Base-by-base conservation (phyloP, 208 protist species). In the Leptomonas seymouri region DNA sequence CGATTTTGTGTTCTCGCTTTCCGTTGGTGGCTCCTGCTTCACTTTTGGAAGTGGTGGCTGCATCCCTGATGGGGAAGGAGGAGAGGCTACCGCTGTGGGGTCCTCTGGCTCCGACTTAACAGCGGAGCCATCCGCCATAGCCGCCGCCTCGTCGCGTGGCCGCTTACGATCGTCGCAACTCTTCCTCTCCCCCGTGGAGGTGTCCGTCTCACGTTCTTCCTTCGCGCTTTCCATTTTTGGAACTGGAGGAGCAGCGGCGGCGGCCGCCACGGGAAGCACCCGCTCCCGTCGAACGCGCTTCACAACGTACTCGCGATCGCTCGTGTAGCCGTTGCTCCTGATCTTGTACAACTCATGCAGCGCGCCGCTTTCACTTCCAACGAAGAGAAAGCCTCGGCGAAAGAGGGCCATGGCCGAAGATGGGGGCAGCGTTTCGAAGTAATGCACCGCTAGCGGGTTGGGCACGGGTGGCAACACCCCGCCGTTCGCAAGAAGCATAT, bases 361-460 rank as follows among this genome's bases (percentile, higher is more conserved):
- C 23, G 83, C 70, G n/a, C 88, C 94, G 48, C 94, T 96, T 80
- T 99, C 98, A 42, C 90, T 79, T 16, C 97, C 98, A 9, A 90
- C 75, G 69, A 99, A 99, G 1, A 99, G 75, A 78, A 97, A 99
- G 3, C 98, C 98, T 20, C 69, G 87, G 49, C 90, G 89, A 25
- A 99, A 90, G 14, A 99, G 84, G 49, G 71, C 87, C 56, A 99
- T 80, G 12, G 81, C 67, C 20, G 71, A 91, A 5, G 97, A 82
- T 1, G 93, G 71, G 15, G 98, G 91, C 9, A 99, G 80, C 0
- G 98, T 99, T 65, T 99, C 99, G 75, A 99, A 99, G 84, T 99
- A 99, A 31, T 87, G 77, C 34, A 99, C 80, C 11, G 79, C 70
- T 0, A 99, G 75, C 15, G 78, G 74, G 54, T 86, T 93, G n/a